Base-by-base conservation (phyloP, 257 asterid genomes). In the Parsonsia alboflavescens region DNA sequence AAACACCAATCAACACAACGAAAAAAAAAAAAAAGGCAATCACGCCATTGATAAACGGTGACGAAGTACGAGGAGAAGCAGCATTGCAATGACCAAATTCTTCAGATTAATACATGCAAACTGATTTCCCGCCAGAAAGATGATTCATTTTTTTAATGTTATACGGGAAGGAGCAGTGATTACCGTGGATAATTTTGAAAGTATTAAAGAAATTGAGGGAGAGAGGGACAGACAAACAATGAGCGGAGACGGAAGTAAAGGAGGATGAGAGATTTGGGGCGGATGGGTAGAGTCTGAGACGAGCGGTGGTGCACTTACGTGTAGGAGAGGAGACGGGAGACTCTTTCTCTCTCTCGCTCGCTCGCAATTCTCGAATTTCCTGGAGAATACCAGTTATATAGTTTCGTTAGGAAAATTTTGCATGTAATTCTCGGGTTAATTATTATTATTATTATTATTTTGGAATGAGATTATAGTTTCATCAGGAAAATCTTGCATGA, bases 251-350 rank as follows among this genome's bases (percentile, higher is more conserved):
- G 46, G 46, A 42, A 42, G 46, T 42, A 42, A 5, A 42, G 46
- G 46, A 41, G 46, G 7, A 42, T 0, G 46, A 42, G 19, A 50
- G 56, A 15, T 50, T 50, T 17, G 58, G 30, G 22, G 30, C 13
- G 30, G 62, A 13, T 33, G 50, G 19, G 70, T 28, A 39, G 15
- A 42, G 45, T 49, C 56, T 7, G 6, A 11, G 26, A 49, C 22
- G 41, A 65, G 24, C 50, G 70, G 70, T 65, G 70, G 50, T 19
- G 50, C 70, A 65, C 49, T 65, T 39, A 65, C 70, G 70, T 65
- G 70, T 65, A 21, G 48, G 50, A 65, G 70, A 39, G 50, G 70
- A 65, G 70, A 65, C 50, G 49, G 69, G 69, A 64, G 69, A 13
- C 41, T 63, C 30, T 6, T 7, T 19, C 50, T 65, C 49, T 64